Conservation (phyloP, 2,329 filamentous ascomycete genomes). For the Fusarium sp. region DNA sequence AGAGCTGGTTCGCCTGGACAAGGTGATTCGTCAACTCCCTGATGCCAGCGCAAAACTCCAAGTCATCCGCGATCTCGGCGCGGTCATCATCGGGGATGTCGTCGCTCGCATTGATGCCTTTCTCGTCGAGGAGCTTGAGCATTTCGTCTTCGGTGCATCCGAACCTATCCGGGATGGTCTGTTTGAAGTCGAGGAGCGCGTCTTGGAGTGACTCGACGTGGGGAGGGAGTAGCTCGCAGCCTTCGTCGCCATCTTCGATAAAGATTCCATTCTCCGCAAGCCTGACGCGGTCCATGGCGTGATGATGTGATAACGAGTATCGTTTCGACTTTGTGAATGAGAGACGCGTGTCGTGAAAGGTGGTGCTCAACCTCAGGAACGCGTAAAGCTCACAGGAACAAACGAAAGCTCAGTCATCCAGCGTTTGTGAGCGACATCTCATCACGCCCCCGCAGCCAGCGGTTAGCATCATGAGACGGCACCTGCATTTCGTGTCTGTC, state of each 20-base stretch:
- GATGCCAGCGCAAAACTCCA: neutral
- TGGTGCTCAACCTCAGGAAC: neutral
- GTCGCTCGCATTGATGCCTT: neutral
- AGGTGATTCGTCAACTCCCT: neutral
- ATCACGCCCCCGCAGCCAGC: neutral
- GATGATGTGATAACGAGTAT: neutral
- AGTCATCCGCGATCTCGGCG: constrained; percentile 2
- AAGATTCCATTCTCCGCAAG: constrained; percentile 25
- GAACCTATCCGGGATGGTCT: constrained; percentile 21
- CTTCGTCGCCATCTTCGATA: constrained; percentile 14
- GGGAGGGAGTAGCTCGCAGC: constrained; percentile 9
- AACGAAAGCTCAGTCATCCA: neutral
- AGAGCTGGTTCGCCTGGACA: neutral
- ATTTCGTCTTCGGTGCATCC: neutral
- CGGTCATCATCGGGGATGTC: neutral
- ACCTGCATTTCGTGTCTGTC: neutral
- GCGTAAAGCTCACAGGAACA: neutral
- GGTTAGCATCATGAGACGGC: neutral
- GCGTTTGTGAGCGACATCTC: neutral
- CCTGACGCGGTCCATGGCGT: neutral
- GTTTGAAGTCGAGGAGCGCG: constrained; percentile 26
- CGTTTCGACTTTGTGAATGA: neutral
- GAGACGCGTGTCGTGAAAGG: neutral
- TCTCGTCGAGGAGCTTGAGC: neutral
- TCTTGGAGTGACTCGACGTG: constrained; percentile 21